Evolutionary conservation across 1,284 basidiomycete genomes (phyloP).

Genomic region (Sporisorium scitamineum): DNA sequence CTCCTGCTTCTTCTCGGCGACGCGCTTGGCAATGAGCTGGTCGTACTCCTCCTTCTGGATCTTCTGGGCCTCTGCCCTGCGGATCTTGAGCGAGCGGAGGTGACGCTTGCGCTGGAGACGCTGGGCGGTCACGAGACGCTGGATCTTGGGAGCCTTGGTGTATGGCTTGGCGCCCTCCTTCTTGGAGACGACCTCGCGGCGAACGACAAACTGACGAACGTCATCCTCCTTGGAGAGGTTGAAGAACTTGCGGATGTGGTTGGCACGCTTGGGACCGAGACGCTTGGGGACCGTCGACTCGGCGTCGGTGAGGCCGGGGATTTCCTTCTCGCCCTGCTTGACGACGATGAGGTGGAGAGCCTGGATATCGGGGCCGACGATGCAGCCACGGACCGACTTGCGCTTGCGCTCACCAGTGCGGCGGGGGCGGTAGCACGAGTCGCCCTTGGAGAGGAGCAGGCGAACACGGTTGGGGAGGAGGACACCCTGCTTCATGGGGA

Average conservation of each 20-base stretch:
- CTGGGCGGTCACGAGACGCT: slow-evolving; percentile 82
- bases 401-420: slow-evolving; percentile 96
- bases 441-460: slow-evolving; percentile 92
- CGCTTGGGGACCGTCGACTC: slow-evolving; percentile 88
- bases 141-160: slow-evolving; percentile 90
- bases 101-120: slow-evolving; percentile 97
- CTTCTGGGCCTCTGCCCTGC: slow-evolving; percentile 89
- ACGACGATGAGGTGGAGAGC: slow-evolving; percentile 94
- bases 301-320: slow-evolving; percentile 89
- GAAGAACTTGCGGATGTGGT: slow-evolving; percentile 93
- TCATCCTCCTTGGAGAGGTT: slow-evolving; percentile 98
- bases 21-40: slow-evolving; percentile 85
- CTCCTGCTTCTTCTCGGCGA: slow-evolving; percentile 86
- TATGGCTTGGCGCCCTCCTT: slow-evolving; percentile 94
- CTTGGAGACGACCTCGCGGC: slow-evolving; percentile 90
- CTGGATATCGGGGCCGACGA: slow-evolving; percentile 92
- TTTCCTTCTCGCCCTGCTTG: slow-evolving; percentile 94
- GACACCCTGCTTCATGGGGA: slow-evolving; percentile 99
- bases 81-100: slow-evolving; percentile 87
- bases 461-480: slow-evolving; percentile 92
- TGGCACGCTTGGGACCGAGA: slow-evolving; percentile 82
- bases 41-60: slow-evolving; percentile 88
- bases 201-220: slow-evolving; percentile 89
- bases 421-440: slow-evolving; percentile 96
- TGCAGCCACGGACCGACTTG: slow-evolving; percentile 98